phyloP scores from a whole-genome alignment of 2,329 filamentous ascomycete genomes.

The Coleophoma crateriformis region DNA sequence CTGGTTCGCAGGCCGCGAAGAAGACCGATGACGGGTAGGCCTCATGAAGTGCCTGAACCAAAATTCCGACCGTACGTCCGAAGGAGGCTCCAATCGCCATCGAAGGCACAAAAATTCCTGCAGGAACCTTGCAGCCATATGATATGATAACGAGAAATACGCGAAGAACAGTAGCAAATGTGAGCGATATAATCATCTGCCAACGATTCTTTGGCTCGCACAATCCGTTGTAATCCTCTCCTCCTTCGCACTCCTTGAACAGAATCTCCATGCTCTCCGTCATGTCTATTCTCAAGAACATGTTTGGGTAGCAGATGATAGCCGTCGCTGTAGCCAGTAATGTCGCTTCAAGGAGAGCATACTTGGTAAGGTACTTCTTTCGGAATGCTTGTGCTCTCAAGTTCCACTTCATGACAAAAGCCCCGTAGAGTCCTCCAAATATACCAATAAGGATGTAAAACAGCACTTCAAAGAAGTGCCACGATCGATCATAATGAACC shows the following conservation, averaged over 20 bases:
- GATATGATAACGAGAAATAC: slow-evolving; percentile 87
- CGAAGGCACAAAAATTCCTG: slow-evolving; percentile 94
- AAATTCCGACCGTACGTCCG: slow-evolving; percentile 86
- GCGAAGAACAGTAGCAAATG: slow-evolving; percentile 74
- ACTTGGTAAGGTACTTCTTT: slow-evolving; percentile 82
- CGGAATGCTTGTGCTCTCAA: slow-evolving; percentile 84
- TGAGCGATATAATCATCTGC: slow-evolving; percentile 72
- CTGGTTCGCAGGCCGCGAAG: slow-evolving; percentile 83
- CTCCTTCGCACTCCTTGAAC: slow-evolving; percentile 87
- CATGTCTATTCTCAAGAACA: slow-evolving; percentile 95
- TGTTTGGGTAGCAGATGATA: slow-evolving; percentile 93
- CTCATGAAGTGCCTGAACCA: slow-evolving; percentile 86
- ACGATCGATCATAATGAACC: slow-evolving; percentile 88
- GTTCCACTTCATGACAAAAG: slow-evolving; percentile 98
- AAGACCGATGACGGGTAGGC: slow-evolving; percentile 76
- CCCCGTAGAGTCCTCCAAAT: slow-evolving; percentile 92
- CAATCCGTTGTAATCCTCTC: slow-evolving; percentile 81
- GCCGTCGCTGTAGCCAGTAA: slow-evolving; percentile 79
- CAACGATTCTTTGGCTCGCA: slow-evolving; percentile 76
- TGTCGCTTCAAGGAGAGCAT: slow-evolving; percentile 82
- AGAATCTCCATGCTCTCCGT: slow-evolving; percentile 99
- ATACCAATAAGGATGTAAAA: slow-evolving; percentile 90
- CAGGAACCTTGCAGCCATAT: slow-evolving; percentile 96
- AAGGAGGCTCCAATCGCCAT: slow-evolving; percentile 97
- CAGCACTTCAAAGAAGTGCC: slow-evolving; percentile 95